Conservation (phyloP, 2,329 filamentous ascomycete genomes). For the Penicillium sp. region DNA sequence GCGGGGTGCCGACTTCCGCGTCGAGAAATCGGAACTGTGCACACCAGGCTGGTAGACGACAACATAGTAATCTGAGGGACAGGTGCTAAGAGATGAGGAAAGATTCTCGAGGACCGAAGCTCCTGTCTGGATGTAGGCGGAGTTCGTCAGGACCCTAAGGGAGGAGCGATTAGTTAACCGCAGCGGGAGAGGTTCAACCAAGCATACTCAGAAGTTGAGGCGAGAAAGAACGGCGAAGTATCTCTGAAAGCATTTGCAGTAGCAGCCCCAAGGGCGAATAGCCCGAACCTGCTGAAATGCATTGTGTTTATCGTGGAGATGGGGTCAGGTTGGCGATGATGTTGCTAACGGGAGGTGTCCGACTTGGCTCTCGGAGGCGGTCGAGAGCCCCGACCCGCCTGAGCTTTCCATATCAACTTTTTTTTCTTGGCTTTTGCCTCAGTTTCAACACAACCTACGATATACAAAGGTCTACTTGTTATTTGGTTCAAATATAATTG, state of each 20-base stretch:
- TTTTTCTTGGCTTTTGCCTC: conserved; percentile 6
- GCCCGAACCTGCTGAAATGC: conserved; percentile 43
- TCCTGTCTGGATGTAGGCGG: conserved; percentile 45
- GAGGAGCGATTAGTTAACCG: conserved; percentile 27
- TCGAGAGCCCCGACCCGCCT: conserved; percentile 32
- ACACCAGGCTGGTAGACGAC: conserved; percentile 75
- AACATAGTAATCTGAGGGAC: conserved; percentile 73
- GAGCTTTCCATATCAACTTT: conserved; percentile 28
- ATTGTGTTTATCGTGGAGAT: conserved; percentile 36
- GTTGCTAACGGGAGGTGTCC: conserved; percentile 29
- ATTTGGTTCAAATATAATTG: neutral
- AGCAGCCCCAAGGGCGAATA: conserved; percentile 54
- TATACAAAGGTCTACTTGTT: neutral
- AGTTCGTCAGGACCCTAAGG: conserved; percentile 39
- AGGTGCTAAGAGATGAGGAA: conserved; percentile 55
- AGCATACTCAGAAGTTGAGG: conserved; percentile 77
- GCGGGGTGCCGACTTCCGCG: conserved; percentile 52
- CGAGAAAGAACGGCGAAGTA: conserved; percentile 83
- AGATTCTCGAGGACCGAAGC: conserved; percentile 45
- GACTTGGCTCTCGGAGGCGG: conserved; percentile 35
- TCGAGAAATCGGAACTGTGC: conserved; percentile 65
- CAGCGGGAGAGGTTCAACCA: conserved; percentile 5
- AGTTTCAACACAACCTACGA: conserved; percentile 2
- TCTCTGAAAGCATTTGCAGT: conserved; percentile 73
- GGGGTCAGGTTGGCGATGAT: conserved; percentile 25